Percentiles rank a stretch among this genome's conserved stretches.
Conservation (phyloP, 106 monocot genomes). For the Dendrobium huoshanense region DNA sequence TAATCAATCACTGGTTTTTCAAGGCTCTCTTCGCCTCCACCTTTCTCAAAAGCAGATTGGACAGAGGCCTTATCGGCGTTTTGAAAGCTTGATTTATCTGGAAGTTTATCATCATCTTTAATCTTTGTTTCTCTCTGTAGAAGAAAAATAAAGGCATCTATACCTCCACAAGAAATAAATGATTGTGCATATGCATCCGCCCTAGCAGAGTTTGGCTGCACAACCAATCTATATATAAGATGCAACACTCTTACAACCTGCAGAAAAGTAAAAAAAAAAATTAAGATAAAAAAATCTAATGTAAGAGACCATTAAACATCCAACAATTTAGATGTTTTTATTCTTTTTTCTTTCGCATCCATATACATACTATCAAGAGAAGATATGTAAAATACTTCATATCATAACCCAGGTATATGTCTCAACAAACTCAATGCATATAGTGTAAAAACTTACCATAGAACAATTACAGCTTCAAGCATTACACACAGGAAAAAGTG, state of each 20-base stretch:
- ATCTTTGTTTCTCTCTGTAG: conserved; percentile 80
- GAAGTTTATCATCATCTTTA: conserved; percentile 44
- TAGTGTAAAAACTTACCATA: not conserved
- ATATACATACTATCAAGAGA: not conserved
- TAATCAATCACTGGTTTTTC: not conserved
- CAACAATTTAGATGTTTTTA: not conserved
- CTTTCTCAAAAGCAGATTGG: conserved; percentile 13
- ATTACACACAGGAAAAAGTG: not conserved
- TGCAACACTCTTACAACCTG: conserved; percentile 97
- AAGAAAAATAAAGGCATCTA: conserved; percentile 86
- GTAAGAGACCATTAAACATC: not conserved
- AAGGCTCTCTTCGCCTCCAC: conserved; percentile 5
- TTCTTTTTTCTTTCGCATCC: not conserved
- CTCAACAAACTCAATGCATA: not conserved
- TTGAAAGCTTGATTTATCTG: conserved; percentile 17
- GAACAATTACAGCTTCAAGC: not conserved
- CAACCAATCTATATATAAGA: conserved; percentile 83
- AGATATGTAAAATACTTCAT: not conserved
- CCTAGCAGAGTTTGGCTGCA: conserved; percentile 80
- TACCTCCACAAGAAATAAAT: conserved; percentile 77
- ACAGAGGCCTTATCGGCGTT: conserved; percentile 1
- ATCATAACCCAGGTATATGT: not conserved
- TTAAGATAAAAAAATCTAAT: not conserved
- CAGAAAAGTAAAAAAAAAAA: conserved; percentile 8
- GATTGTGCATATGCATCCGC: conserved; percentile 67